Evolutionary conservation across 2,329 filamentous ascomycete species (phyloP), one percentile per base, ranked within the genome.

Genomic region (Fusarium tanahbumbuense): DNA sequence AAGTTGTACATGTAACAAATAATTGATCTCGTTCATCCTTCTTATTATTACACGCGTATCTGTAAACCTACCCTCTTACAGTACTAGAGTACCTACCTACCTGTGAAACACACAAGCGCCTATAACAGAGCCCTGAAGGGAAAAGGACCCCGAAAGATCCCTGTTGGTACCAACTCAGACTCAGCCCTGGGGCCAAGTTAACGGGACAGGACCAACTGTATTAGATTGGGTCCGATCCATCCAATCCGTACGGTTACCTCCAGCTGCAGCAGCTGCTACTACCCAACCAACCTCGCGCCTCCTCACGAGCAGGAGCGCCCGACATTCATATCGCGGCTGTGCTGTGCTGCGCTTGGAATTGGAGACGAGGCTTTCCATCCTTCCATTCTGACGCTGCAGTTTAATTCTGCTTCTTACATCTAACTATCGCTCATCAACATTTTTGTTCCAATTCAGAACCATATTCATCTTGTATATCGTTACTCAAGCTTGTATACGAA

Each of bases 261-360:
- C 34, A 37, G 18, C 34, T n/a, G 28, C 28, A 30, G 28, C 28
- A 13, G 28, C 28, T 30, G 28, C 28, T 13, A 30, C 12, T 30
- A 30, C 28, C 34, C 72, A 68, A 67, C 71, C 73, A 75, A 70
- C 66, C 73, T 75, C 64, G 64, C 64, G 67, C 64, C 59, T 62
- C 57, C 57, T 61, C 52, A 42, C 46, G 63, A 37, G 18, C 66
- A 25, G 32, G 49, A 53, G 32, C 32, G 56, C 62, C 60, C 56
- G 59, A 71, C 37, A 68, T 30, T 6, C 28, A 30, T 71, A 64
- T 71, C 71, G 73, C 72, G 63, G 63, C 63, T 66, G 63, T 58
- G 41, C 20, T 41, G 54, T 27, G 32, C 37, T 56, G 37, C 50
- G 60, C 32, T 32, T 73, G 64, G 67, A 65, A 49, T 59, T 72